Evolutionary conservation across 495 filamentous ascomycete species (phyloP), one percentile per base, ranked within the genome.

Genomic region (Thermochaetoides thermophila): DNA sequence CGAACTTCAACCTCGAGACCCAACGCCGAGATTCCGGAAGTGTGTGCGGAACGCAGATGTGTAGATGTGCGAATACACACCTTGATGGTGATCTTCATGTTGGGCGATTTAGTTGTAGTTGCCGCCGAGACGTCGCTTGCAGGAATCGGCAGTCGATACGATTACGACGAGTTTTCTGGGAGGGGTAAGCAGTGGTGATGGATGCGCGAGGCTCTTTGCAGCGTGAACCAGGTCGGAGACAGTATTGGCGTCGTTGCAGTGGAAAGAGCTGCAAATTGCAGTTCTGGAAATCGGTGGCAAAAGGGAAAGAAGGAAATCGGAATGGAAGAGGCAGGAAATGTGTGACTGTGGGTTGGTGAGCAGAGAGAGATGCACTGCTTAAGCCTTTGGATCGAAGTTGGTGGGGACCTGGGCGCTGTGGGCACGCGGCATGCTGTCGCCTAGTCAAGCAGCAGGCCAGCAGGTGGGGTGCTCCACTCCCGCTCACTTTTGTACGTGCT

Each of bases 31-130:
- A n/a, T n/a, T n/a, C n/a, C n/a, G n/a, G n/a, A n/a, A n/a, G n/a
- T n/a, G n/a, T n/a, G n/a, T n/a, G n/a, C n/a, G n/a, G n/a, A n/a
- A n/a, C n/a, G n/a, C n/a, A n/a, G n/a, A n/a, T n/a, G n/a, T n/a
- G n/a, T n/a, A n/a, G n/a, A n/a, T n/a, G n/a, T n/a, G n/a, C n/a
- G n/a, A n/a, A n/a, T 40, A 47, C 60, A 27, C 53, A 66, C 63
- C 55, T 64, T 59, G 44, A 67, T 60, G 31, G 61, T 67, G 32
- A 67, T 50, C 59, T 65, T 66, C 63, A 67, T 67, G 35, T 28
- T 60, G 56, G 48, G 47, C 48, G 35, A 48, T 45, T 16, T 39
- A 25, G 18, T n/a, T n/a, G n/a, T n/a, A n/a, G n/a, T n/a, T 39
- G 55, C 54, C 61, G 57, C 50, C 49, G 29, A 29, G 31, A 32